Evolutionary conservation across 768 basidiomycete genomes (phyloP).

Genomic region (Xerocomus brunneocitrinus): DNA sequence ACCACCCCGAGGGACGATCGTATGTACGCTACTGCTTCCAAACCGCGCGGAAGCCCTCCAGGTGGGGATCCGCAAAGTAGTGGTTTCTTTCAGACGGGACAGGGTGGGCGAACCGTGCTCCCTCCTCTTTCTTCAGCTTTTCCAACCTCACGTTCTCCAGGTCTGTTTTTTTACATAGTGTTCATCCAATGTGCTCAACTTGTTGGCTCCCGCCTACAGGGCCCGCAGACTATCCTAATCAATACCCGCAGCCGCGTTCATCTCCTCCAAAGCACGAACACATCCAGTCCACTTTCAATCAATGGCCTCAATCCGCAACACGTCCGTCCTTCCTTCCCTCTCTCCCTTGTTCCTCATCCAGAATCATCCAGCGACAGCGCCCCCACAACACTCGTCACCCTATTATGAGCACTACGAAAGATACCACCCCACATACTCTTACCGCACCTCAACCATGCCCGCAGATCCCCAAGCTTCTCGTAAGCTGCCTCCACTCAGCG

Average conservation of each 20-base stretch:
- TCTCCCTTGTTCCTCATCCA: neutral
- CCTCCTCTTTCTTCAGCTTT: conserved; percentile 81
- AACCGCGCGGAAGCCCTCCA: conserved; percentile 61
- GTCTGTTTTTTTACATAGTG: conserved; percentile 65
- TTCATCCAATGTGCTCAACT: conserved; percentile 55
- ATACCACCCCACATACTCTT: conserved; percentile 40
- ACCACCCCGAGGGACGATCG: conserved; percentile 69
- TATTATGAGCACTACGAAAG: conserved; percentile 60
- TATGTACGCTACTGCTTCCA: conserved; percentile 54
- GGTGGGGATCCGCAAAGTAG: conserved; percentile 56
- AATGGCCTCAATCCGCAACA: conserved; percentile 34
- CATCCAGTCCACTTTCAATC: conserved; percentile 45
- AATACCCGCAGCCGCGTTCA: conserved; percentile 63
- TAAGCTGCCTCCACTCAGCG: conserved; percentile 53
- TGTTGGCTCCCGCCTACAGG: conserved; percentile 51
- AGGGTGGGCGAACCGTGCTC: conserved; percentile 87
- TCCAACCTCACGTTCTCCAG: conserved; percentile 89
- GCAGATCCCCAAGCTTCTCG: conserved; percentile 48
- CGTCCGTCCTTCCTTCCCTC: conserved; percentile 30
- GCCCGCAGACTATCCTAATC: conserved; percentile 52
- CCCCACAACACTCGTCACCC: conserved; percentile 44
- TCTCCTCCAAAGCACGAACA: conserved; percentile 59
- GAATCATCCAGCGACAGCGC: conserved; percentile 30
- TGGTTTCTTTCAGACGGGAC: conserved; percentile 71
- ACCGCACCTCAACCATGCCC: conserved; percentile 46